These are phyloP conservation scores for Oldenlandia corymbosa DNA, from an alignment of 257 asterid species.

Conservation along the genomic window DNA sequence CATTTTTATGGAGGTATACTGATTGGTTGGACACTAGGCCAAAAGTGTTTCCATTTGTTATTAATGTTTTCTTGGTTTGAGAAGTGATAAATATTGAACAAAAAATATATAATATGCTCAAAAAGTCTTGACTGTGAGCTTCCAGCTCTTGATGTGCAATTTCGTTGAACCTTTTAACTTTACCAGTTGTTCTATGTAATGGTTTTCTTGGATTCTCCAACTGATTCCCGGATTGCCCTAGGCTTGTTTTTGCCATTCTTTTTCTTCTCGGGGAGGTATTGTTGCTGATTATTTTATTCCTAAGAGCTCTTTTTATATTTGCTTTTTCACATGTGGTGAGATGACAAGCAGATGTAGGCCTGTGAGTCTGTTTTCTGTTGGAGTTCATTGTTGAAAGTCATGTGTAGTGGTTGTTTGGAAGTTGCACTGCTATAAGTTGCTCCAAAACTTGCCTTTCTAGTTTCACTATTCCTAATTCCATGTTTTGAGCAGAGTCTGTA, in stretches of 20 bases:
- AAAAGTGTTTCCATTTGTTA: neutral
- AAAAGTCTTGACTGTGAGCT: neutral
- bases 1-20: slow-evolving; percentile 85
- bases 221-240: neutral
- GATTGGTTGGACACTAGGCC: neutral
- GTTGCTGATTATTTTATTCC: too few relatives aligned
- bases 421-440: neutral
- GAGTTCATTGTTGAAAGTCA: neutral
- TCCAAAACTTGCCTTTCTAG: neutral
- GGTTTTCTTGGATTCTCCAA: neutral
- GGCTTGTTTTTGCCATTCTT: too few relatives aligned
- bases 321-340: too few relatives aligned
- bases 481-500: too few relatives aligned
- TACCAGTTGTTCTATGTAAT: neutral
- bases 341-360: too few relatives aligned
- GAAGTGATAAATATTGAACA: neutral
- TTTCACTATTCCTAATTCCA: neutral
- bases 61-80: neutral
- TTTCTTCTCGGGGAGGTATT: too few relatives aligned
- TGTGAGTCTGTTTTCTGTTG: too few relatives aligned
- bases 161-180: neutral
- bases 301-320: too few relatives aligned
- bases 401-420: neutral
- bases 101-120: neutral
- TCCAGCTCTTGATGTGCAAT: neutral